Evolutionary conservation across 768 basidiomycete species (phyloP).

Genomic region (Plicaturopsis crispa): DNA sequence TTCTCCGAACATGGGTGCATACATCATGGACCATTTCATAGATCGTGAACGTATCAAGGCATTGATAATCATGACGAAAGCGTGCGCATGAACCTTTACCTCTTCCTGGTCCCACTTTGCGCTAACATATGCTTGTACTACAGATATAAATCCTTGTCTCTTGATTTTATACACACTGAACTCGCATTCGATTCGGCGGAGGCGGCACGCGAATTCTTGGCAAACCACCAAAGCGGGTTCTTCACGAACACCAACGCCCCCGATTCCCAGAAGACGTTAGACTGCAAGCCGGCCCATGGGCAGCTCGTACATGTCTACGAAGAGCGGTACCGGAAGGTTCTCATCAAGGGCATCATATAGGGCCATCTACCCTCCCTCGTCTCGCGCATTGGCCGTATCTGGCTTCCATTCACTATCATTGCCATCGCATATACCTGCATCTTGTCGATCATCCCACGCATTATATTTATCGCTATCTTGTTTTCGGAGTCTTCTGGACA

Average conservation of each 20-base stretch:
- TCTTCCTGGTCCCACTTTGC: constrained; percentile 7
- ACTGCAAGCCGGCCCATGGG: constrained; percentile 58
- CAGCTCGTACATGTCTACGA: constrained; percentile 61
- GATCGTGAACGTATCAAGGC: constrained; percentile 84
- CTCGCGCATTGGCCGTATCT: constrained; percentile 4
- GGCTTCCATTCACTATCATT: constrained; percentile 14
- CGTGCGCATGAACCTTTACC: constrained; percentile 43
- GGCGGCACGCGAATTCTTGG: constrained; percentile 63
- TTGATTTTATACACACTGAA: constrained; percentile 70
- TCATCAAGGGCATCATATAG: constrained; percentile 90
- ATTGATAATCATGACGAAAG: constrained; percentile 85
- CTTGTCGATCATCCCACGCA: no score
- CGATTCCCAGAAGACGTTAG: constrained; percentile 58
- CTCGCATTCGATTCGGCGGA: constrained; percentile 73
- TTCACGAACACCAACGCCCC: constrained; percentile 59
- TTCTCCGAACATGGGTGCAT: constrained; percentile 95
- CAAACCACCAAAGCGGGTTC: constrained; percentile 55
- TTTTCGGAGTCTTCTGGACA: no score
- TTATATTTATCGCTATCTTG: no score
- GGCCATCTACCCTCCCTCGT: constrained; percentile 6
- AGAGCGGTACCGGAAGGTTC: constrained; percentile 78
- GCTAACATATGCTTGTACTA: constrained; percentile 3
- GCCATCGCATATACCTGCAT: no score
- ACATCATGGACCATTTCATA: constrained; percentile 99
- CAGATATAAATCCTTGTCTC: constrained; percentile 79